Percentiles rank a stretch among this genome's conserved stretches.
Conservation (phyloP, 2,329 filamentous ascomycete genomes). For the Aspergillus costaricaensis region DNA sequence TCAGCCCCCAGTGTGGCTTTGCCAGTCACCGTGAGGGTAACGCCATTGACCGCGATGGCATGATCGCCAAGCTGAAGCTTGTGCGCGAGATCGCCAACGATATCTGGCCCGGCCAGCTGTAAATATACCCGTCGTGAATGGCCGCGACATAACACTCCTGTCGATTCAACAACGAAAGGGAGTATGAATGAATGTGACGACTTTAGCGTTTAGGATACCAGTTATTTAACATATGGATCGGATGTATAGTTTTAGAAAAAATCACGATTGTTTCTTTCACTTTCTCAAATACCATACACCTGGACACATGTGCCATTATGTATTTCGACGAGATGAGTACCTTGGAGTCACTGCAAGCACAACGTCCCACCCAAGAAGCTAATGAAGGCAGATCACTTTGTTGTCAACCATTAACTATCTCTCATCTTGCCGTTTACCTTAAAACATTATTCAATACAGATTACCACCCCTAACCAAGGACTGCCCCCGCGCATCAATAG, state of each 20-base stretch:
- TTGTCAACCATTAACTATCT: too few species aligned
- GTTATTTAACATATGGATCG: constrained; percentile 10
- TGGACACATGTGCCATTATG: neutral
- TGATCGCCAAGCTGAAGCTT: constrained; percentile 71
- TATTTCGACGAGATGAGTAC: neutral
- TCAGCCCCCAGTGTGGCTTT: constrained; percentile 73
- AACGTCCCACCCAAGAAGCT: neutral
- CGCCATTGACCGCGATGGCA: constrained; percentile 66
- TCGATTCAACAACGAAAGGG: constrained; percentile 9
- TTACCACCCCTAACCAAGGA: too few species aligned
- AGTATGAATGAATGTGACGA: constrained; percentile 9
- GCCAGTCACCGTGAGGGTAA: constrained; percentile 75
- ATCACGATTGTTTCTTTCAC: neutral
- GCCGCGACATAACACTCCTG: constrained; percentile 14
- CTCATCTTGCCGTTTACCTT: neutral
- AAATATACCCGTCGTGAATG: constrained; percentile 13
- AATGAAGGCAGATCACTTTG: neutral
- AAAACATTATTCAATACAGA: neutral
- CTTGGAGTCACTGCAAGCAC: neutral
- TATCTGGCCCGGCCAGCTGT: constrained; percentile 65
- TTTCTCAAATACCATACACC: neutral
- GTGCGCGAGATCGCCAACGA: constrained; percentile 72
- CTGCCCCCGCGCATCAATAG: too few species aligned
- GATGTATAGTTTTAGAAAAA: neutral
- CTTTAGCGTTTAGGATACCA: constrained; percentile 6